Evolutionary conservation across 2,329 filamentous ascomycete species (phyloP), one percentile per base, ranked within the genome.

Genomic region (Elsinoe ampelina): DNA sequence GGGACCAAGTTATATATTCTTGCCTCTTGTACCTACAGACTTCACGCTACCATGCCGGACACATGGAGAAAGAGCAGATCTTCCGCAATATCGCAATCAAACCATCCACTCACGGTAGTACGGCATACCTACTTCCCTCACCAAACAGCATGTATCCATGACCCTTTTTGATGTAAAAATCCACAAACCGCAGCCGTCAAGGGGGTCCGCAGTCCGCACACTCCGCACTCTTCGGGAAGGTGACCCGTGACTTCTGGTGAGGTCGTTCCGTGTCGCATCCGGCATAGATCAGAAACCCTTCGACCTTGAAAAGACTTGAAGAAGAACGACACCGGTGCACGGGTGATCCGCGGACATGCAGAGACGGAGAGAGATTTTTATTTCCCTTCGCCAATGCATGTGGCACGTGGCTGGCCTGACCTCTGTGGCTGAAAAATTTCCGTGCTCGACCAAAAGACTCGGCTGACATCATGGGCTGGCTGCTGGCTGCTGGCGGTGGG

Each of bases 221-320:
- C 26, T 34, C 32, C 45, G 45, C 45, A 50, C 45, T 34, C n/a
- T 50, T 50, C 15, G 30, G 45, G 45, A 50, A 50, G 45, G 45
- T 50, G 45, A 13, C 43, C 45, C 45, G 45, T 50, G 30, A n/a
- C 26, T n/a, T 50, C 5, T 50, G 26, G 8, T 8, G 10, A 10
- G 12, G 45, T 15, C 30, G 45, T 35, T 50, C 45, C 45, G 45
- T 50, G 45, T 19, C 45, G 26, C 32, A 34, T 50, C 13, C 34
- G 45, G 45, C 32, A 15, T 50, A 48, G 45, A 19, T 19, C 45
- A 35, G 30, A 35, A 48, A 11, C 41, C 41, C 36, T 39, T 3
- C 36, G 36, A 39, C 36, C 36, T n/a, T 39, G 36, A 17, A 17
- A 39, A 39, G 36, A 39, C 5, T 39, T 30, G 26, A 7, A 30